Conservation (phyloP, 805 yeast genomes). For the Metschnikowia cerradonensis region DNA sequence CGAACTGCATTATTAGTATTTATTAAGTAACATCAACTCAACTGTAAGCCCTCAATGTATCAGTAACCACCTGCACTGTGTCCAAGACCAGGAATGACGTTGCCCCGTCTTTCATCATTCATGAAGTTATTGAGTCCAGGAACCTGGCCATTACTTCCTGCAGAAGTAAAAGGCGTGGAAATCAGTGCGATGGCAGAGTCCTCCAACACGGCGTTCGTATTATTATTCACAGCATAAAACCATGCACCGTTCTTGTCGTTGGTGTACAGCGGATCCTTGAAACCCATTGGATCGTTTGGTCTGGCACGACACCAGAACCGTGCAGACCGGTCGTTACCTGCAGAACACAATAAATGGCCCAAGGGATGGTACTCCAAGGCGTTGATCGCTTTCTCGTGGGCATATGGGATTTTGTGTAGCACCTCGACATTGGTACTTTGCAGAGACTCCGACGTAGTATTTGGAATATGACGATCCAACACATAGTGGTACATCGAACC, state of each 20-base stretch:
- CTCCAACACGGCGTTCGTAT: conserved; percentile 37
- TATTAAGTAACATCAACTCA: too few relatives aligned
- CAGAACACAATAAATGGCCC: conserved; percentile 88
- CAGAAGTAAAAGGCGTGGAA: neutral
- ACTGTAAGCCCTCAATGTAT: neutral
- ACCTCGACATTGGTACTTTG: conserved; percentile 30
- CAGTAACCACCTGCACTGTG: neutral
- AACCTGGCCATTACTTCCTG: conserved; percentile 5
- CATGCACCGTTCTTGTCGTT: conserved; percentile 57
- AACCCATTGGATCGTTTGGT: conserved; percentile 82
- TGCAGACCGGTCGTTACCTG: conserved; percentile 89
- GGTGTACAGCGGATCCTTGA: conserved; percentile 77
- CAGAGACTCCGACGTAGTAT: conserved; percentile 17
- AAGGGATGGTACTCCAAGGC: conserved; percentile 88
- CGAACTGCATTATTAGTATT: too few relatives aligned
- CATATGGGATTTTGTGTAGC: conserved; percentile 72
- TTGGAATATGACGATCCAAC: conserved; percentile 50
- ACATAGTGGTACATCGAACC: conserved; percentile 81
- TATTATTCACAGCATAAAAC: conserved; percentile 46
- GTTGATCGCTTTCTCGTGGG: conserved; percentile 91
- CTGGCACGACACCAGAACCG: conserved; percentile 93
- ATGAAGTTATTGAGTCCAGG: conserved; percentile 15
- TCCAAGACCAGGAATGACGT: conserved; percentile 12
- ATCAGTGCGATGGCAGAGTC: conserved; percentile 7
- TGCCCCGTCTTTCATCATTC: conserved; percentile 8